Conservation (phyloP, 2,329 filamentous ascomycete genomes). For the Calycina marina region DNA sequence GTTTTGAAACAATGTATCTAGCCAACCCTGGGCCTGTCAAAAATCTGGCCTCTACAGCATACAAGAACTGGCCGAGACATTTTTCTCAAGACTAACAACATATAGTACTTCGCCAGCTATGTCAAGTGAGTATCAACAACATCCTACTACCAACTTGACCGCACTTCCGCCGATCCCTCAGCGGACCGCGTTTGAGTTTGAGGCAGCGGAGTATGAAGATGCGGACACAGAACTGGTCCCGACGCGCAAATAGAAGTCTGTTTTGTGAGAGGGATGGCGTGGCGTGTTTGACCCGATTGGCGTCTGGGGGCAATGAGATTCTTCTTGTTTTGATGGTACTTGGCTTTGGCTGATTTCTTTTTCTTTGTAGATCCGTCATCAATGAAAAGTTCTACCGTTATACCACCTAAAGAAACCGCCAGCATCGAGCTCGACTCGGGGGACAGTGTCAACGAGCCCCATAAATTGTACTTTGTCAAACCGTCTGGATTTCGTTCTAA, state of each 20-base stretch:
- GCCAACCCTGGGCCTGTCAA: too few species aligned
- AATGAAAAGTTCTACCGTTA: constrained; percentile 15
- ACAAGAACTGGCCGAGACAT: too few species aligned
- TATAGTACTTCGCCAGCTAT: too few species aligned
- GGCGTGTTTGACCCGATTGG: too few species aligned
- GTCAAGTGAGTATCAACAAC: background rate
- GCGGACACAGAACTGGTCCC: constrained; percentile 12
- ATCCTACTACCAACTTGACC: too few species aligned
- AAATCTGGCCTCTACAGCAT: too few species aligned
- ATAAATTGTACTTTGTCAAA: constrained; percentile 29
- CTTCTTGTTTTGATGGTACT: too few species aligned
- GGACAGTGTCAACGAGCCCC: constrained; percentile 6
- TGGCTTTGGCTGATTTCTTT: constrained; percentile 19
- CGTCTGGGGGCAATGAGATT: too few species aligned
- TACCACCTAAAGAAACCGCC: constrained; percentile 10
- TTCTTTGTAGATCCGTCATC: constrained; percentile 21
- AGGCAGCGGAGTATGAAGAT: constrained; percentile 16
- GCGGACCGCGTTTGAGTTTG: constrained; percentile 12
- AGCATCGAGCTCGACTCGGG: constrained; percentile 14
- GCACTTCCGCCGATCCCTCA: constrained; percentile 1
- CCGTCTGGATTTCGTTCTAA: constrained; percentile 48
- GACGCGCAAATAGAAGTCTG: too few species aligned
- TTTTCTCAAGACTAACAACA: too few species aligned
- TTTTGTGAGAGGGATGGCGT: too few species aligned
- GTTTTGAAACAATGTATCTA: too few species aligned